Evolutionary conservation across 2,329 filamentous ascomycete species (phyloP).

Genomic region (Sporothrix luriei): DNA sequence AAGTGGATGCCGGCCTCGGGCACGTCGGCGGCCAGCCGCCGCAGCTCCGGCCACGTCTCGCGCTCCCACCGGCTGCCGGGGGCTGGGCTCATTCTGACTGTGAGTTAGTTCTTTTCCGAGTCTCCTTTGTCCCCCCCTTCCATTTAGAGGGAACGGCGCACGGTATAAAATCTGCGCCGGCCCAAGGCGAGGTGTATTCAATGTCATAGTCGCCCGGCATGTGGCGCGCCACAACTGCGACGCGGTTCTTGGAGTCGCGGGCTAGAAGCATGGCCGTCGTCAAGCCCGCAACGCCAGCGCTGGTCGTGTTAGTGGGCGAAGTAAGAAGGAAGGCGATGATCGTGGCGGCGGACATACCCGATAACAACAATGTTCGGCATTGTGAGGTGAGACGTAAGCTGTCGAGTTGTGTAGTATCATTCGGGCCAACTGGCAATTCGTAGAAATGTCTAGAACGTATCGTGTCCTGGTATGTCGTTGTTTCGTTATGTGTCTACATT

Average conservation of each 20-base stretch:
- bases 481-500: not conserved
- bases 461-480: not conserved
- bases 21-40: conserved; percentile 60
- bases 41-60: conserved; percentile 65
- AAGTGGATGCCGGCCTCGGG: conserved; percentile 82
- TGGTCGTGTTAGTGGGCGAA: conserved; percentile 32
- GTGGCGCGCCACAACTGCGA: conserved; percentile 65
- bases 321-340: not conserved
- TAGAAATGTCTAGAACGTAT: no score
- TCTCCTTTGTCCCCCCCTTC: not conserved
- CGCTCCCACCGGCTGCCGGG: conserved; percentile 60
- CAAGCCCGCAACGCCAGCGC: conserved; percentile 56
- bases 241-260: conserved; percentile 48
- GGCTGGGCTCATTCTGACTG: conserved; percentile 49
- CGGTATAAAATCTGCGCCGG: conserved; percentile 79
- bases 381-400: conserved; percentile 13
- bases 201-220: conserved; percentile 94
- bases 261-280: conserved; percentile 55
- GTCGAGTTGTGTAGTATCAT: not conserved
- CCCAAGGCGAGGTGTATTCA: conserved; percentile 88
- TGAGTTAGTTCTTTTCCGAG: not conserved
- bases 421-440: not conserved
- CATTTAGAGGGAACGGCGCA: conserved; percentile 45
- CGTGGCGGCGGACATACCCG: conserved; percentile 40
- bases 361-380: conserved; percentile 46